A percentile compares a stretch with the other conserved stretches of the same genome.
These are phyloP conservation scores for Talaromyces thailandensis DNA, from an alignment of 495 filamentous ascomycete genomes.

Conservation along the genomic window DNA sequence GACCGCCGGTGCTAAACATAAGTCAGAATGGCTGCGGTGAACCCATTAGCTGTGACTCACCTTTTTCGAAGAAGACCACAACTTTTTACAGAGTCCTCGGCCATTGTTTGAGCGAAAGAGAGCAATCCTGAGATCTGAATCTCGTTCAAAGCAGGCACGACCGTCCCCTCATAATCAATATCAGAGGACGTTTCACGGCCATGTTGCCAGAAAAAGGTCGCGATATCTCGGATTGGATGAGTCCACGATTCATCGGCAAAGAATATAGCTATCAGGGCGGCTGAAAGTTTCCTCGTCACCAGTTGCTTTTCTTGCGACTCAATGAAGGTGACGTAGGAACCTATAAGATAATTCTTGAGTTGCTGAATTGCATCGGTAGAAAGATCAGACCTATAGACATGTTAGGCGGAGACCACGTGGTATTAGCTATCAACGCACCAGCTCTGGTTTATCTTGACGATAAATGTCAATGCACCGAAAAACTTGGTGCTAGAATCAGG, in stretches of 20 bases:
- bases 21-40: background rate
- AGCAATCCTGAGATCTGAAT: conserved; percentile 50
- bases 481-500: conserved; percentile 69
- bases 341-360: conserved; percentile 61
- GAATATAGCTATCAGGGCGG: conserved; percentile 72
- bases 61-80: conserved; percentile 13
- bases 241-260: conserved; percentile 61
- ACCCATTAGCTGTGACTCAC: conserved; percentile 19
- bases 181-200: conserved; percentile 28
- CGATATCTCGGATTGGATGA: conserved; percentile 56
- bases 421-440: conserved; percentile 37
- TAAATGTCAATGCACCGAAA: conserved; percentile 90
- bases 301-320: conserved; percentile 49
- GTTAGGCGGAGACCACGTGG: conserved; percentile 12
- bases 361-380: conserved; percentile 49
- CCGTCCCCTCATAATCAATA: conserved; percentile 29
- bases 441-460: conserved; percentile 82
- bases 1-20: conserved; percentile 9
- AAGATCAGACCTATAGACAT: conserved; percentile 43
- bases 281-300: conserved; percentile 75
- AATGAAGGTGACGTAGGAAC: conserved; percentile 54
- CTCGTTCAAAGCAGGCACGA: conserved; percentile 42
- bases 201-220: conserved; percentile 39
- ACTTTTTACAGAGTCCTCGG: conserved; percentile 62
- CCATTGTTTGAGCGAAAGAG: conserved; percentile 65